A percentile compares a stretch with the other conserved stretches of the same genome.
phyloP scores from a whole-genome alignment of 208 protist genomes.

The Crithidia fasciculata region DNA sequence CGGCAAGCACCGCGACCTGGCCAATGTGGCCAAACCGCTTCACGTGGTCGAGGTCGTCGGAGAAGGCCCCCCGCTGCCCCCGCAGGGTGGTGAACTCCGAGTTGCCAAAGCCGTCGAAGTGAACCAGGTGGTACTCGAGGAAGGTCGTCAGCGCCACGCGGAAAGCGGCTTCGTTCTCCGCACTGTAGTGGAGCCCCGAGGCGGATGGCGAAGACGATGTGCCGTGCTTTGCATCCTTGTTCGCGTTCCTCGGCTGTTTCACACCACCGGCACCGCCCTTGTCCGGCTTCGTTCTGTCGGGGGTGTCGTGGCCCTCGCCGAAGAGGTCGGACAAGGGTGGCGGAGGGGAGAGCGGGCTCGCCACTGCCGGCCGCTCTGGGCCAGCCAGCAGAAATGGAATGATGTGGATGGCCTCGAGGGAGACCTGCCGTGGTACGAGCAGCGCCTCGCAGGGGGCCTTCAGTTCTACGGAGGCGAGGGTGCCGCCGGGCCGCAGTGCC shows the following conservation, averaged over 20 bases:
- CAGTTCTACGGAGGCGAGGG: constrained; percentile 36
- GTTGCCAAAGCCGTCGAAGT: constrained; percentile 52
- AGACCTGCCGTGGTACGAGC: constrained; percentile 56
- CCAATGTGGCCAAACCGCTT: constrained; percentile 50
- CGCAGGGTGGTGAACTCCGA: constrained; percentile 60
- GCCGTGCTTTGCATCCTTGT: background rate
- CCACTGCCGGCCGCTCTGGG: background rate
- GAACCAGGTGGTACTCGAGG: constrained; percentile 68
- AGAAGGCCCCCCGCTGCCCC: constrained; percentile 72
- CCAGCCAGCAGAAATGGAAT: constrained; percentile 31
- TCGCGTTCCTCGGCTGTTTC: background rate
- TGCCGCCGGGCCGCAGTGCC: constrained; percentile 52
- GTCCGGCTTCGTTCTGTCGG: background rate
- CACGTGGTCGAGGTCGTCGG: constrained; percentile 61
- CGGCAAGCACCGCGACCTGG: constrained; percentile 40
- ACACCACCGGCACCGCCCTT: background rate
- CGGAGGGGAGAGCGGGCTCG: background rate
- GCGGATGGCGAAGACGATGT: background rate
- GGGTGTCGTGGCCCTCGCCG: constrained; percentile 3
- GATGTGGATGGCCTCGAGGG: constrained; percentile 36
- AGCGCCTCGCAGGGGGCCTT: constrained; percentile 50
- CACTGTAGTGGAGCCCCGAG: constrained; percentile 11
- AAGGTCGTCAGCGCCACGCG: constrained; percentile 40
- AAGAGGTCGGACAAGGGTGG: constrained; percentile 13
- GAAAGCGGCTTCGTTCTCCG: constrained; percentile 25